Evolutionary conservation across 768 basidiomycete genomes (phyloP), one percentile per base, ranked within the genome.

Genomic region (Infundibulicybe gibba): DNA sequence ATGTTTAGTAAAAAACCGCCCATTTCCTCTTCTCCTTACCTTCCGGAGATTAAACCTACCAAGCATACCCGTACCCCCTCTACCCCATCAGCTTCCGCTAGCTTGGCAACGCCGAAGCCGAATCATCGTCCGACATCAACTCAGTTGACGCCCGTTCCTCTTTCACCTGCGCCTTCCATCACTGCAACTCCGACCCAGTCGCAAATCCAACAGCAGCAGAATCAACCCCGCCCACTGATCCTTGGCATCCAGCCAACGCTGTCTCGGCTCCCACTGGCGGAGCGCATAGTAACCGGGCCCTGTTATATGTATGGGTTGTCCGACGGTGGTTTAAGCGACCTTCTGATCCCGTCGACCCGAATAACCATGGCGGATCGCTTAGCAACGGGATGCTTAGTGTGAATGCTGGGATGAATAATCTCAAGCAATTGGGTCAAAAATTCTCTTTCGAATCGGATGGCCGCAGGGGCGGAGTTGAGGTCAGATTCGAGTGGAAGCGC

Each of bases 401-500:
- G 25, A 25, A 25, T 8, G 41, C 43, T 37, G 54, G 54, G 14
- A 40, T 20, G 32, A 51, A 21, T 41, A 45, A 37, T 19, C 13
- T 33, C 12, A 46, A 46, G 12, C 20, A 21, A 9, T n/a, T 46
- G 32, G 43, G 44, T 21, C 38, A 46, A 38, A 32, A 33, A 4
- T 31, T 16, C 25, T 17, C 32, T 11, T 14, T 14, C 3, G 12
- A 30, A 14, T 21, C 43, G 5, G 38, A 31, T 21, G 59, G 53
- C 3, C 48, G 61, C 13, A 64, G 69, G 34, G 70, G 67, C 1
- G 71, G 69, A 19, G 76, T 89, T 1, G 87, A 91, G 56, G 80
- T 92, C 15, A 66, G 81, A 40, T 85, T 92, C 60, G 89, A 91
- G 64, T 93, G 90, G 90, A 77, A 76, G 56, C 68, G 86, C 41